These are phyloP conservation scores for Pichia scutulata DNA, from an alignment of 805 yeast genomes.

Conservation along the genomic window DNA sequence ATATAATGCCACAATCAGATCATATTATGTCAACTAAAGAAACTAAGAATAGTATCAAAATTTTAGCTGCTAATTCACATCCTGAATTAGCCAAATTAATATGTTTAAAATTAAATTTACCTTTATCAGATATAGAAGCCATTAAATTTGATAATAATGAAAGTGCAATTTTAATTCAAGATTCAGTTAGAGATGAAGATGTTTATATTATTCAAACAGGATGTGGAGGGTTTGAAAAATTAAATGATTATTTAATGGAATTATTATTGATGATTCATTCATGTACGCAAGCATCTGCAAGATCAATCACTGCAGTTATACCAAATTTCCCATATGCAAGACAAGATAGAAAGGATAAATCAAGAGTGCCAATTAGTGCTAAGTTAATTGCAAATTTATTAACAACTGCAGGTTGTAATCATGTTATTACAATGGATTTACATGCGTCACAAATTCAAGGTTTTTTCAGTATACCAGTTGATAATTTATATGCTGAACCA, in stretches of 20 bases:
- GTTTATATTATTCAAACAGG: constrained; percentile 83
- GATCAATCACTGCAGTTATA: constrained; percentile 87
- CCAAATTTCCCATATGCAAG: constrained; percentile 97
- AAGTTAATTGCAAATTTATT: constrained; percentile 86
- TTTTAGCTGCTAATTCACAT: constrained; percentile 67
- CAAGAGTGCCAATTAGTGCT: constrained; percentile 95
- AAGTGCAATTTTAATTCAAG: constrained; percentile 82
- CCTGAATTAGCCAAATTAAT: constrained; percentile 73
- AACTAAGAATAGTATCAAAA: constrained; percentile 39
- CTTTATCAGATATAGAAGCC: constrained; percentile 68
- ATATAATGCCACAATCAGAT: neutral
- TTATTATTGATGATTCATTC: constrained; percentile 86
- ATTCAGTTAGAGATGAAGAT: constrained; percentile 86
- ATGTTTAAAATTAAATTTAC: constrained; percentile 55
- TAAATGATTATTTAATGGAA: constrained; percentile 85
- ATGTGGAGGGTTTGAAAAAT: constrained; percentile 63
- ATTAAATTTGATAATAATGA: constrained; percentile 83
- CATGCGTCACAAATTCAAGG: constrained; percentile 99
- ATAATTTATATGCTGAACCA: constrained; percentile 93
- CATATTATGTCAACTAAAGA: constrained; percentile 26
- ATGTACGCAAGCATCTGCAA: constrained; percentile 91
- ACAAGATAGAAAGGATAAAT: constrained; percentile 94
- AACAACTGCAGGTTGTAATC: constrained; percentile 91
- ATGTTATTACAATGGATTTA: constrained; percentile 92
- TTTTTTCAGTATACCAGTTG: constrained; percentile 90